Percentiles rank a stretch among this genome's conserved stretches.
phyloP scores from a whole-genome alignment of 2,329 filamentous ascomycete genomes.

The Catunica adiposa region DNA sequence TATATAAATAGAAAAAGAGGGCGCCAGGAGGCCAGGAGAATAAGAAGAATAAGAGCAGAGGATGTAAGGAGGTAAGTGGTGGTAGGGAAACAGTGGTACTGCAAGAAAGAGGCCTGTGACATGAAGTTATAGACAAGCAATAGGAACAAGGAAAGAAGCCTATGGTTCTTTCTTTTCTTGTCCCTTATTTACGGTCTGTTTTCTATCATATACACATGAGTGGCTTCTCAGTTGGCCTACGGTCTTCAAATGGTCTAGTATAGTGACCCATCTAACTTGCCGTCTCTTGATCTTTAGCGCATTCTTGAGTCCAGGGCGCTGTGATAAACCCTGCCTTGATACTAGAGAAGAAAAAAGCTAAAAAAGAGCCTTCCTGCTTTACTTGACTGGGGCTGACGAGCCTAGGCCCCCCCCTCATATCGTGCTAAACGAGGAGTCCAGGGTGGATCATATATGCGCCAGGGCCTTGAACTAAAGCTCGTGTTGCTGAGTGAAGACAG shows the following conservation, averaged over 20 bases:
- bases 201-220: too few relatives aligned
- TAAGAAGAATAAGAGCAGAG: background rate
- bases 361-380: conserved; percentile 1
- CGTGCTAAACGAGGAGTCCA: background rate
- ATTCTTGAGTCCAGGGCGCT: too few relatives aligned
- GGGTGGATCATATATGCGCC: conserved; percentile 5
- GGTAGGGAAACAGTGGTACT: too few relatives aligned
- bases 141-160: too few relatives aligned
- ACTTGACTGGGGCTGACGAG: conserved; percentile 3
- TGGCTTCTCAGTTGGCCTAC: too few relatives aligned
- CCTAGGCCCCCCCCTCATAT: background rate
- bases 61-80: background rate
- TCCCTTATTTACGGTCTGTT: too few relatives aligned
- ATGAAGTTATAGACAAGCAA: too few relatives aligned
- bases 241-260: too few relatives aligned
- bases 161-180: too few relatives aligned
- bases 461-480: conserved; percentile 1
- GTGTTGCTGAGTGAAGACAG: conserved; percentile 1
- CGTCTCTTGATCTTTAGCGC: too few relatives aligned
- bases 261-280: too few relatives aligned
- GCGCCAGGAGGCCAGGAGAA: background rate
- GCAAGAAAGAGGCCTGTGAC: too few relatives aligned
- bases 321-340: background rate
- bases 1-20: conserved; percentile 1
- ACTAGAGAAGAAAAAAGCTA: conserved; percentile 3